Base-by-base conservation (phyloP, 1,284 basidiomycete species). In the Ceratobasidium sp. region DNA sequence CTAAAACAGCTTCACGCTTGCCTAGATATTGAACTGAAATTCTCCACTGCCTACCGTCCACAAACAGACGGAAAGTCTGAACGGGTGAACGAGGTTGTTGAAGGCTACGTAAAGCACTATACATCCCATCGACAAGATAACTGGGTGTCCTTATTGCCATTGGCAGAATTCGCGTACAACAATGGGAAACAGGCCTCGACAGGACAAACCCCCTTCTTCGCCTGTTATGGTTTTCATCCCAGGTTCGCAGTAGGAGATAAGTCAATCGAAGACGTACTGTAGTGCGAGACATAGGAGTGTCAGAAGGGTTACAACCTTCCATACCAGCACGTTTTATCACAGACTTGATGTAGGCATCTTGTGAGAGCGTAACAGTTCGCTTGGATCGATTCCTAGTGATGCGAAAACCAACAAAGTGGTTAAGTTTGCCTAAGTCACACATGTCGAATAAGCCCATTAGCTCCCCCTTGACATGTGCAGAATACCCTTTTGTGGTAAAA, bases 61-160 rank as follows among this genome's bases (percentile, higher is more conserved):
- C 72, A 77, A 56, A 75, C 76, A 4, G 75, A 79, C 60, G 77
- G 78, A 1, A 76, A 79, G 48, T 77, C 76, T 9, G 77, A 79
- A 75, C 30, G 74, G 0, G 74, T 77, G 11, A 81, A 82, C 69
- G 78, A 80, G 59, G 48, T 60, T 0, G 38, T 81, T 0, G 79
- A 80, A 60, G 74, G 74, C 9, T 76, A 74, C 44, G 69, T 78
- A 2, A 73, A 75, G 1, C 42, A 44, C 54, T 78, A 74, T n/a
- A n/a, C n/a, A n/a, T n/a, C n/a, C n/a, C n/a, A n/a, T n/a, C n/a
- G n/a, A n/a, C n/a, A n/a, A n/a, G n/a, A n/a, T n/a, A n/a, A n/a
- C n/a, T n/a, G n/a, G n/a, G n/a, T n/a, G n/a, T n/a, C n/a, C n/a
- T n/a, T n/a, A n/a, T n/a, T n/a, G n/a, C n/a, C n/a, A n/a, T n/a